Percentiles rank a stretch among this genome's conserved stretches.
Evolutionary conservation across 2,329 filamentous ascomycete species (phyloP).

Genomic region (Ophiostoma ulmi): DNA sequence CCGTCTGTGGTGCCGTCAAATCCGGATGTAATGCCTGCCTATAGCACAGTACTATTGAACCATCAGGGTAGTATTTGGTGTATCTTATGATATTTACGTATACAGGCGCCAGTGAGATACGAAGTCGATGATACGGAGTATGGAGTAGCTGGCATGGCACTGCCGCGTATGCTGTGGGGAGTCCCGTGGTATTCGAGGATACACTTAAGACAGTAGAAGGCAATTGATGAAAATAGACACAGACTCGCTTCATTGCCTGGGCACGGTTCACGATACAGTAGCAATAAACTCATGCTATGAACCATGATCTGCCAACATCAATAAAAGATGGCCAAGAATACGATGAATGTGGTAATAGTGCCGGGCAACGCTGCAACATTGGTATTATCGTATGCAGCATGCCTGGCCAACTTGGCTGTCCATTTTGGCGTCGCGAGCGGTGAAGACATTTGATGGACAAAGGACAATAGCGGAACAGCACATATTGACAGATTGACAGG

Average conservation of each 20-base stretch:
- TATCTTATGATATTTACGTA: not conserved
- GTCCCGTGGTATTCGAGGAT: not conserved
- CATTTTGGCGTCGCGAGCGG: not conserved
- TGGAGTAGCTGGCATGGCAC: constrained; percentile 1
- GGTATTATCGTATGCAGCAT: not conserved
- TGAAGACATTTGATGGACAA: not conserved
- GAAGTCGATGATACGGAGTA: constrained; percentile 1
- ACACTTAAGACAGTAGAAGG: not conserved
- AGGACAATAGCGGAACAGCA: not conserved
- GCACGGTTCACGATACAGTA: not conserved
- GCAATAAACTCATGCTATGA: not conserved
- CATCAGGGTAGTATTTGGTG: not conserved
- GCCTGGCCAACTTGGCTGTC: not conserved
- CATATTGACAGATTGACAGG: not conserved
- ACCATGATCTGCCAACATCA: not conserved
- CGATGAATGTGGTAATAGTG: not conserved
- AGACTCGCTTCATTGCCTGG: not conserved
- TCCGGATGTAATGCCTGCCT: not conserved
- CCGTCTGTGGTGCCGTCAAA: not conserved
- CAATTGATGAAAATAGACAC: not conserved
- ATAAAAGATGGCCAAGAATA: not conserved
- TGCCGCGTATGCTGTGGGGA: constrained; percentile 12
- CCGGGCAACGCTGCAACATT: not conserved
- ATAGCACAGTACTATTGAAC: not conserved
- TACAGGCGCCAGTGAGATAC: not conserved